phyloP scores from a whole-genome alignment of 352 stramenopile genomes.

The Pythium apleroticum region DNA sequence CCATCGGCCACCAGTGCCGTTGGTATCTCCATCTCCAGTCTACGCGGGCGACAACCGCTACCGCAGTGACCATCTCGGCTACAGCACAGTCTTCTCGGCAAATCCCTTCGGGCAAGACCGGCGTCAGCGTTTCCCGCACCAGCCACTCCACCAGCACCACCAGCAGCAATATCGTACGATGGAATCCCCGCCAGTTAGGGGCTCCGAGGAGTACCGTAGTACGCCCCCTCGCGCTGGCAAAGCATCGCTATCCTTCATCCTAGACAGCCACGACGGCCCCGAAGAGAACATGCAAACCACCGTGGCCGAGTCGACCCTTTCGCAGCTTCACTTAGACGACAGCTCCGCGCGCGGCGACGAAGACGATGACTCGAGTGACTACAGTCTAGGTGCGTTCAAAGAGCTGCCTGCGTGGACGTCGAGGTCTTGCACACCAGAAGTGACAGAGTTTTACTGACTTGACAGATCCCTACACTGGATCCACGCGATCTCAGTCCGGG shows the following conservation, averaged over 20 bases:
- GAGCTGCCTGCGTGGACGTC: not conserved
- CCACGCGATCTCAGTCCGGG: constrained; percentile 10
- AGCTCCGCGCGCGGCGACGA: constrained; percentile 16
- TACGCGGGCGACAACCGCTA: not conserved
- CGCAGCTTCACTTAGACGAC: constrained; percentile 17
- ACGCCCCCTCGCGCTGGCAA: constrained; percentile 23
- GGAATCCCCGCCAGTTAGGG: not conserved
- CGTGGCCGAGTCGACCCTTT: constrained; percentile 11
- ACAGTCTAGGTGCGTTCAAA: constrained; percentile 27
- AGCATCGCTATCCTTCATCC: constrained; percentile 35
- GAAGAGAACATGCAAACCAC: constrained; percentile 9
- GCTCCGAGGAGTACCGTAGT: constrained; percentile 6
- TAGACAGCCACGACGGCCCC: constrained; percentile 17
- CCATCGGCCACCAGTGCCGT: not conserved
- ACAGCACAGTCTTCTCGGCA: constrained; percentile 9
- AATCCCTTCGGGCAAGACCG: constrained; percentile 8
- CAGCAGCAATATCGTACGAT: not conserved
- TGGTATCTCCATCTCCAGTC: constrained; percentile 1
- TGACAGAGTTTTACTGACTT: not conserved
- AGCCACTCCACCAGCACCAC: not conserved
- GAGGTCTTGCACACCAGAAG: not conserved
- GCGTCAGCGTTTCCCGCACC: constrained; percentile 16
- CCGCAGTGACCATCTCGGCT: constrained; percentile 9
- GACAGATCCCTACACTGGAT: constrained; percentile 11
- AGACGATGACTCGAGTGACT: constrained; percentile 33